phyloP scores from a whole-genome alignment of 148 eudicot genomes.

The Rhododendron ferrugineum region DNA sequence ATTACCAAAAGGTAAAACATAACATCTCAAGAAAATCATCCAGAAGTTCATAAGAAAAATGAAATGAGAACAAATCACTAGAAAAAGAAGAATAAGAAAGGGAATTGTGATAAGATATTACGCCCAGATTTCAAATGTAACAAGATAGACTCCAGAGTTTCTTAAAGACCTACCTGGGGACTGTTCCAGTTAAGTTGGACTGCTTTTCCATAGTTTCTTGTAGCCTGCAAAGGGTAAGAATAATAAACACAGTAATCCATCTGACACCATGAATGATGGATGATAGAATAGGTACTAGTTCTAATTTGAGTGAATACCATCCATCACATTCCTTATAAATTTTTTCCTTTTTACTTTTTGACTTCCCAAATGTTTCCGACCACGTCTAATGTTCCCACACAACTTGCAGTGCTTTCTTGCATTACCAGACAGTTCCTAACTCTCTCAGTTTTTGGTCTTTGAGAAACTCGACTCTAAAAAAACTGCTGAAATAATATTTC shows the following conservation, averaged over 20 bases:
- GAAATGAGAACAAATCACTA: not conserved
- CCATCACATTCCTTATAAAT: not conserved
- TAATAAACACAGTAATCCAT: not conserved
- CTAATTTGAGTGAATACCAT: not conserved
- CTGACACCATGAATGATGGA: not conserved
- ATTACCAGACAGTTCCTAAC: not conserved
- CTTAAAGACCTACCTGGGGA: conserved; percentile 61
- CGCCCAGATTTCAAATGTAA: not conserved
- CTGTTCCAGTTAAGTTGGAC: conserved; percentile 94
- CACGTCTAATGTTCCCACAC: not conserved
- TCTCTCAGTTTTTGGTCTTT: not conserved
- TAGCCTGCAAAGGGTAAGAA: conserved; percentile 53
- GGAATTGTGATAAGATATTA: not conserved
- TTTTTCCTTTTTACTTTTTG: not conserved
- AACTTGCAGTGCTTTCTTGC: not conserved
- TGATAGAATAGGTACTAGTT: not conserved
- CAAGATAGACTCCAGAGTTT: not conserved
- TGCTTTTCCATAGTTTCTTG: conserved; percentile 79
- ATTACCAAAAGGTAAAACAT: not conserved
- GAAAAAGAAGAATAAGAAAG: not conserved
- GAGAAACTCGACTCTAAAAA: not conserved
- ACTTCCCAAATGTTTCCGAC: not conserved
- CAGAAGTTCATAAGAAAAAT: not conserved
- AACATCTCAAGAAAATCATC: not conserved
- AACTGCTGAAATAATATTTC: not conserved